Evolutionary conservation across 805 yeast genomes (phyloP).

Genomic region (Ogataea methanolica): DNA sequence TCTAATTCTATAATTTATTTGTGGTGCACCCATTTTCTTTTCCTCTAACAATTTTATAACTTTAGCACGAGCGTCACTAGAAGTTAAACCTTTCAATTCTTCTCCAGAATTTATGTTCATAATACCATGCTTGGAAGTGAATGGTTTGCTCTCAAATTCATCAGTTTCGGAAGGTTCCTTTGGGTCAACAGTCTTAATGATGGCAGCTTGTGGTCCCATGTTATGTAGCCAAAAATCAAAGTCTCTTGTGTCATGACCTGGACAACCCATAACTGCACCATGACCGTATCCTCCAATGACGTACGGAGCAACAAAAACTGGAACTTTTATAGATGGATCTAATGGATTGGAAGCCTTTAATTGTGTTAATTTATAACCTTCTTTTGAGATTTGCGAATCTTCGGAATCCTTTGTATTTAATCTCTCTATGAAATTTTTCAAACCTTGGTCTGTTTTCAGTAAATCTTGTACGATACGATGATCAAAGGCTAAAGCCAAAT

Average conservation of each 20-base stretch:
- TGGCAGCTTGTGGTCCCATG: constrained; percentile 37
- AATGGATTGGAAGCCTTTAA: constrained; percentile 59
- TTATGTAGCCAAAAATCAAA: constrained; percentile 72
- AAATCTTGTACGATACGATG: constrained; percentile 54
- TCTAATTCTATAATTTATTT: constrained; percentile 61
- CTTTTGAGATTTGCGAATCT: constrained; percentile 39
- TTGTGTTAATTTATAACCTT: constrained; percentile 50
- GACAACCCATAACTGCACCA: constrained; percentile 98
- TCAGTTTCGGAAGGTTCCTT: constrained; percentile 13
- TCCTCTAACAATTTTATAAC: constrained; percentile 28
- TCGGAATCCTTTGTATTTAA: constrained; percentile 34
- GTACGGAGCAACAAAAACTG: constrained; percentile 87
- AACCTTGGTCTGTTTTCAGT: constrained; percentile 33
- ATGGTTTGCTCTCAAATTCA: constrained; percentile 25
- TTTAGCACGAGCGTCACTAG: constrained; percentile 45
- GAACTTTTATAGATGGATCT: constrained; percentile 40
- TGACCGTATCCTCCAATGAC: constrained; percentile 80
- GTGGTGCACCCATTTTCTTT: constrained; percentile 38
- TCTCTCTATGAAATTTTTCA: constrained; percentile 42
- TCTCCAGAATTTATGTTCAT: constrained; percentile 43
- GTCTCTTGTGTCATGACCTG: constrained; percentile 89
- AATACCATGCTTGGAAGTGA: constrained; percentile 38
- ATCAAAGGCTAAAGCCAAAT: constrained; percentile 67
- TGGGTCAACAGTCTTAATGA: constrained; percentile 44
- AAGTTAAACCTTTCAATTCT: constrained; percentile 44